Evolutionary conservation across 345 rosid genomes (phyloP).

Genomic region (Draba incana): DNA sequence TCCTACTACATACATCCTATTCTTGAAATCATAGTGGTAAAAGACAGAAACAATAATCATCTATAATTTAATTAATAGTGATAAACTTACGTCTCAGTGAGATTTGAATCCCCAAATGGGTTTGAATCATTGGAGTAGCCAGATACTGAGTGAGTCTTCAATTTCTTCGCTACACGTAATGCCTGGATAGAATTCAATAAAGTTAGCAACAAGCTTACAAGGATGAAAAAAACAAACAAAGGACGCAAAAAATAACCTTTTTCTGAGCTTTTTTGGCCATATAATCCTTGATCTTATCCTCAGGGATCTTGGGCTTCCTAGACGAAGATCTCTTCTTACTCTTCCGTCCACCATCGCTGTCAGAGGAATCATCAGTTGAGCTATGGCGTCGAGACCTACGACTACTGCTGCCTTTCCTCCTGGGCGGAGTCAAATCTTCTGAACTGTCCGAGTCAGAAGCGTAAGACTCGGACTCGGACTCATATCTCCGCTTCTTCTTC

Average conservation of each 20-base stretch:
- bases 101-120: conserved; percentile 95
- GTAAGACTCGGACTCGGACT: conserved; percentile 45
- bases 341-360: conserved; percentile 46
- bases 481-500: conserved; percentile 39
- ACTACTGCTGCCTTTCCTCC: conserved; percentile 40
- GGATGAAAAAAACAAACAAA: not conserved
- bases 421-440: conserved; percentile 38
- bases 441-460: conserved; percentile 38
- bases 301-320: conserved; percentile 48
- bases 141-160: conserved; percentile 70
- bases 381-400: conserved; percentile 28
- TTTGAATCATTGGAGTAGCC: conserved; percentile 96
- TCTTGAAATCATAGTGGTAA: not conserved
- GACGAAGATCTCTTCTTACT: conserved; percentile 57
- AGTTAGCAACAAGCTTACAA: conserved; percentile 12
- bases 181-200: conserved; percentile 52
- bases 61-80: not conserved
- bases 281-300: conserved; percentile 74
- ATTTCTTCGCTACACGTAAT: conserved; percentile 70
- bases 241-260: conserved; percentile 57
- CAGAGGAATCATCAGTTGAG: conserved; percentile 41
- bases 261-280: conserved; percentile 77
- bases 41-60: conserved; percentile 19
- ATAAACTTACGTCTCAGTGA: conserved; percentile 73
- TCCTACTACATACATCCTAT: not conserved